Evolutionary conservation across 2,329 filamentous ascomycete species (phyloP), one percentile per base, ranked within the genome.

Genomic region (Ophiostoma pallidulum): DNA sequence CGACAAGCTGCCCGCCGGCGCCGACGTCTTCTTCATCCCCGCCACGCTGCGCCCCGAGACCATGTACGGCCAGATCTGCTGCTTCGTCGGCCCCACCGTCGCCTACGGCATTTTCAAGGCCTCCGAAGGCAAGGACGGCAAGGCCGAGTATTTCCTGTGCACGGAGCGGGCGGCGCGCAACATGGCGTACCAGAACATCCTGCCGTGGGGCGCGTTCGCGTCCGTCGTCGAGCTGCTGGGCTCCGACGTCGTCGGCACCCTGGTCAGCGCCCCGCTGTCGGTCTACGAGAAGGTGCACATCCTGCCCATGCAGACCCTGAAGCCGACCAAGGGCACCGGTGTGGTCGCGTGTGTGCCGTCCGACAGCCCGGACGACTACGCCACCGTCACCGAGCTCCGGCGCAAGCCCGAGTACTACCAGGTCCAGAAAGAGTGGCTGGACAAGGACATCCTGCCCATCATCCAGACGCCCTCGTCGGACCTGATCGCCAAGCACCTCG

Each of bases 331-430:
- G 73, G 92, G 92, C 61, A 98, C 92, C 19, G 92, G 90, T 62
- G 90, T 98, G 33, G 92, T 98, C 41, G 94, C 90, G 10, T 97
- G 80, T 35, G 92, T 98, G 13, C 92, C 92, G 18, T 96, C 89
- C 2, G 92, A 98, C 69, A 94, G 86, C 49, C 88, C 92, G 1
- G 92, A 98, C 62, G 92, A 98, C 62, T 98, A 84, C 64, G 89
- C 89, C 38, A 98, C 89, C 26, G 75, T 91, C 36, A 76, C 78
- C 39, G 92, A 98, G 54, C 76, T 98, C 51, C 79, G 80, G 33
- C 97, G 97, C 75, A 98, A 98, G 73, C 78, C 91, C 1, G 91
- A 94, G 8, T 97, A 87, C 72, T 95, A 98, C 66, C 84, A 86
- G 44, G 97, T 98, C 63, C 77, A 95, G 70, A 92, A 94, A 69